These are phyloP conservation scores for Fagus sylvatica DNA, from an alignment of 306 rosid genomes.

Conservation along the genomic window DNA sequence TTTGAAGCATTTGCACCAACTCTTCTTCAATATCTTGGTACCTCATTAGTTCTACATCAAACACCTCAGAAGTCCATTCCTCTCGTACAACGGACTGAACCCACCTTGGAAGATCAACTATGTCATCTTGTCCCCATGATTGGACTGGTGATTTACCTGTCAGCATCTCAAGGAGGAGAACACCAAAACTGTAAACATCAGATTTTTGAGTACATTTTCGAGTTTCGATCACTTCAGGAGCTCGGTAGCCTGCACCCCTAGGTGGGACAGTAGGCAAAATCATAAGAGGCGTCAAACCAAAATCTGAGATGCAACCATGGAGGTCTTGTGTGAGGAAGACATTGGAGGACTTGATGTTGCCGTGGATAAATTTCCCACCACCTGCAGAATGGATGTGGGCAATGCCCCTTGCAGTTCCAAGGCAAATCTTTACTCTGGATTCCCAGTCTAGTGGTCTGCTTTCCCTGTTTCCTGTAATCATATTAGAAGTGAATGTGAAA, in stretches of 20 bases:
- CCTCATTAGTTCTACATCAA: conserved; percentile 81
- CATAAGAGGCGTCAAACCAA: conserved; percentile 69
- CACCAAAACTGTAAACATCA: conserved; percentile 82
- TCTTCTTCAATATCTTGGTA: conserved; percentile 82
- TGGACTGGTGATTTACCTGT: conserved; percentile 80
- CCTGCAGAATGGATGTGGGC: conserved; percentile 75
- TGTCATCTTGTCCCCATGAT: conserved; percentile 67
- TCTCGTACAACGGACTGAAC: conserved; percentile 83
- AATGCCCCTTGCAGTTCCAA: conserved; percentile 79
- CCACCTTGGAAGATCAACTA: conserved; percentile 89
- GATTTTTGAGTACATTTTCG: conserved; percentile 65
- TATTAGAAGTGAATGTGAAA: neutral
- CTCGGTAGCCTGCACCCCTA: conserved; percentile 65
- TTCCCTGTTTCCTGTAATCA: conserved; percentile 65
- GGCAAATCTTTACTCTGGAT: conserved; percentile 67
- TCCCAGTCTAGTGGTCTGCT: conserved; percentile 81
- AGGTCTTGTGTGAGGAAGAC: conserved; percentile 65
- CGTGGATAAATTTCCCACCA: conserved; percentile 75
- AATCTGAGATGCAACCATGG: conserved; percentile 72
- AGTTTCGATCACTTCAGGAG: conserved; percentile 70
- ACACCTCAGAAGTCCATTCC: conserved; percentile 97
- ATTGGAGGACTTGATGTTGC: conserved; percentile 88
- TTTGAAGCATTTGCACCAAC: conserved; percentile 89
- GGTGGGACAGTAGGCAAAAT: conserved; percentile 43
- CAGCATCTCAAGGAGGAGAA: conserved; percentile 86